Evolutionary conservation across 352 stramenopile genomes (phyloP).

Genomic region (Elongisporangium prolatum): DNA sequence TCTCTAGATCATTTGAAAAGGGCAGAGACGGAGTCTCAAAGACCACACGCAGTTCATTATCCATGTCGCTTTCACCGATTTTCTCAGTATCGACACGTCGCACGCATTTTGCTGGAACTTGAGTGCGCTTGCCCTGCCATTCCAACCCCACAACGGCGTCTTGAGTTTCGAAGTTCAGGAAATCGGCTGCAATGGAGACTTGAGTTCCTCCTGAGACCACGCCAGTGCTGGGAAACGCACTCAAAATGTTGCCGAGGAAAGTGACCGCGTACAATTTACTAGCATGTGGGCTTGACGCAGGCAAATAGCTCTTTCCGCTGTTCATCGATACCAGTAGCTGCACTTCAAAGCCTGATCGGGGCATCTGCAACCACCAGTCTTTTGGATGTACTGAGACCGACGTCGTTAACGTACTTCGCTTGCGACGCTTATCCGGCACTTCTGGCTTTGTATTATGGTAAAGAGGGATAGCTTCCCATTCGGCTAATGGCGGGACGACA

Average conservation of each 20-base stretch:
- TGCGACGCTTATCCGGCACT: constrained; percentile 6
- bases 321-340: constrained; percentile 51
- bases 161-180: constrained; percentile 56
- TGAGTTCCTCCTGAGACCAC: constrained; percentile 39
- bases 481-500: constrained; percentile 25
- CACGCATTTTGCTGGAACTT: constrained; percentile 20
- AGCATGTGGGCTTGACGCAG: constrained; percentile 8
- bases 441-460: constrained; percentile 5
- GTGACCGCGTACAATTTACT: constrained; percentile 22
- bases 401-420: constrained; percentile 10
- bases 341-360: constrained; percentile 22
- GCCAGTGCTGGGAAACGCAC: constrained; percentile 30
- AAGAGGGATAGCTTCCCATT: constrained; percentile 28
- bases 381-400: constrained; percentile 1
- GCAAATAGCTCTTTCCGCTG: constrained; percentile 25
- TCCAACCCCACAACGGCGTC: constrained; percentile 41
- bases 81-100: constrained; percentile 3
- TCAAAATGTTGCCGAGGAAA: constrained; percentile 23
- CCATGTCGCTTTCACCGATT: constrained; percentile 1
- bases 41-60: constrained; percentile 28
- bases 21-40: constrained; percentile 36
- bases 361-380: constrained; percentile 32
- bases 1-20: constrained; percentile 20
- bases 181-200: constrained; percentile 39
- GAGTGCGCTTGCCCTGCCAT: constrained; percentile 9